Percentiles rank a stretch among this genome's conserved stretches.
phyloP scores from a whole-genome alignment of 1,284 basidiomycete genomes.

The Abortiporus biennis region DNA sequence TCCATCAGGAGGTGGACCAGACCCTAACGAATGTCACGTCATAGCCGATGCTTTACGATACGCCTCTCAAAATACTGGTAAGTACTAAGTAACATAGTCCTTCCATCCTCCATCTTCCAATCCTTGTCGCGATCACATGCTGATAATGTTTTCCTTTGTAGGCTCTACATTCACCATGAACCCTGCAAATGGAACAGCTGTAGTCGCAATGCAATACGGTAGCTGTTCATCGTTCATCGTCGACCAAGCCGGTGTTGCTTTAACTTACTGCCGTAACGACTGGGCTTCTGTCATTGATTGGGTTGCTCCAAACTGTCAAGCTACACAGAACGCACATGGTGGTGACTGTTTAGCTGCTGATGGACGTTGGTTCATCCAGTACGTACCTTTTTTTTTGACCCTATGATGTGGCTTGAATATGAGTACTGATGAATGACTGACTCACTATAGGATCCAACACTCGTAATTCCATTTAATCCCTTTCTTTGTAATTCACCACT shows the following conservation, averaged over 20 bases:
- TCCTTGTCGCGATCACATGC: not conserved
- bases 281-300: slow-evolving; percentile 32
- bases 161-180: slow-evolving; percentile 9
- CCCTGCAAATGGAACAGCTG: slow-evolving; percentile 15
- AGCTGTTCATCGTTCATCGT: slow-evolving; percentile 23
- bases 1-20: slow-evolving; percentile 37
- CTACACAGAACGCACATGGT: slow-evolving; percentile 42
- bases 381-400: too few relatives aligned
- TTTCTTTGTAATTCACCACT: too few relatives aligned
- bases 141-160: not conserved
- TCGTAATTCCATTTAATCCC: too few relatives aligned
- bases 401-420: too few relatives aligned
- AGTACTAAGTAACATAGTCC: slow-evolving; percentile 5
- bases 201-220: slow-evolving; percentile 21
- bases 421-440: too few relatives aligned
- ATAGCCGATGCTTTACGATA: slow-evolving; percentile 42
- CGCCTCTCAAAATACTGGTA: slow-evolving; percentile 38
- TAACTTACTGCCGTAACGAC: slow-evolving; percentile 24
- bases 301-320: slow-evolving; percentile 37
- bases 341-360: slow-evolving; percentile 39
- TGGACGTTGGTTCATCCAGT: slow-evolving; percentile 42
- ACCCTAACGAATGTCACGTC: slow-evolving; percentile 39
- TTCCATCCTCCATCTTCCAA: too few relatives aligned
- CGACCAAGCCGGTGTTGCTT: slow-evolving; percentile 18
- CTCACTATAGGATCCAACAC: too few relatives aligned